These are phyloP conservation scores for Rubroboletus pulcherrimus DNA, from an alignment of 768 basidiomycete species.

Conservation along the genomic window DNA sequence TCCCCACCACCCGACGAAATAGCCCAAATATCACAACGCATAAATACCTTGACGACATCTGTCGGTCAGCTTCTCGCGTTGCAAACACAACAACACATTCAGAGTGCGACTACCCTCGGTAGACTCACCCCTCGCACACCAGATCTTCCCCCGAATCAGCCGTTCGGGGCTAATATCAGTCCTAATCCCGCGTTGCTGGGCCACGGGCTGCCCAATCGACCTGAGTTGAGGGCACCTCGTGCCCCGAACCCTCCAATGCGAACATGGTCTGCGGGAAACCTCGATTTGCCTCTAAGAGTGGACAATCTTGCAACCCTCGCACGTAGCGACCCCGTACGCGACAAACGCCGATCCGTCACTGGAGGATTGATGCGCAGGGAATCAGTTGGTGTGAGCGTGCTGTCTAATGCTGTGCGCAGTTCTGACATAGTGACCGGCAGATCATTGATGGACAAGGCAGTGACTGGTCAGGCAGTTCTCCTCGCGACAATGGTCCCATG, in stretches of 20 bases:
- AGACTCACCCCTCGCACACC: constrained; percentile 33
- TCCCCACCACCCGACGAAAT: constrained; percentile 65
- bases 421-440: constrained; percentile 34
- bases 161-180: constrained; percentile 35
- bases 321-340: constrained; percentile 42
- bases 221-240: constrained; percentile 61
- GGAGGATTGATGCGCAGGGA: constrained; percentile 64
- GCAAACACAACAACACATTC: constrained; percentile 69
- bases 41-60: constrained; percentile 77
- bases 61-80: constrained; percentile 81
- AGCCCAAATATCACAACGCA: constrained; percentile 68
- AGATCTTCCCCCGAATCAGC: constrained; percentile 45
- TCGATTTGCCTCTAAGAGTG: constrained; percentile 67
- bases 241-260: constrained; percentile 69
- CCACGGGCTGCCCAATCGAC: constrained; percentile 61
- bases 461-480: constrained; percentile 47
- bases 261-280: constrained; percentile 80
- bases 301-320: constrained; percentile 37
- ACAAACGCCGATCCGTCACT: constrained; percentile 75
- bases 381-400: constrained; percentile 60
- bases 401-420: constrained; percentile 3
- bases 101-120: constrained; percentile 38
- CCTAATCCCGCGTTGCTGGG: constrained; percentile 43
- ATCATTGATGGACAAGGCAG: constrained; percentile 54
- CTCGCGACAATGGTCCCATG: constrained; percentile 73